A percentile compares a stretch with the other conserved stretches of the same genome.
Conservation (phyloP, 2,329 filamentous ascomycete genomes). For the Pestalotiopsis sp. region DNA sequence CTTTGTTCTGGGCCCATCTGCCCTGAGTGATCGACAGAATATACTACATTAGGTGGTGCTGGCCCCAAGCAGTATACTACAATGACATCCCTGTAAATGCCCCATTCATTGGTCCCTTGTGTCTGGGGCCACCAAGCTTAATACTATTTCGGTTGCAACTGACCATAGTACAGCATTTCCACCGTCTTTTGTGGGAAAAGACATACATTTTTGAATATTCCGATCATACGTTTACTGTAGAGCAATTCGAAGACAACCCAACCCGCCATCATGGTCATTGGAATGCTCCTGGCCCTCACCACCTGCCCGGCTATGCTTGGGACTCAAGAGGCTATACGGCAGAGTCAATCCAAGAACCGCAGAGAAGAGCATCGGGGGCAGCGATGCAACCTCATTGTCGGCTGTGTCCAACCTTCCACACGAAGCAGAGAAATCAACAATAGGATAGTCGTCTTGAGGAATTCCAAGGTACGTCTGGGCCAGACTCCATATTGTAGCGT, state of each 20-base stretch:
- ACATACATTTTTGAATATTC: background rate
- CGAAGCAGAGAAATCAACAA: conserved; percentile 47
- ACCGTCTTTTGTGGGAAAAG: background rate
- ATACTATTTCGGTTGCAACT: background rate
- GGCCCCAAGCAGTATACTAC: background rate
- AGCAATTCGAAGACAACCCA: background rate
- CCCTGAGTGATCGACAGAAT: background rate
- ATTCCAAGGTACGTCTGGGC: conserved; percentile 39
- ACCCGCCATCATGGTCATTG: conserved; percentile 38
- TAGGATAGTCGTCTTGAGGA: conserved; percentile 45
- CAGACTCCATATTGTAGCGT: background rate
- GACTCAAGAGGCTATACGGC: conserved; percentile 51
- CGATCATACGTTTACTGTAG: background rate
- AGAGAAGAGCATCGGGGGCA: conserved; percentile 52
- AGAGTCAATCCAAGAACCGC: conserved; percentile 51
- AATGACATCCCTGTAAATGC: background rate
- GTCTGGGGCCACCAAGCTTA: background rate
- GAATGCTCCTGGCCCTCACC: conserved; percentile 43
- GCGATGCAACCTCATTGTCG: conserved; percentile 49
- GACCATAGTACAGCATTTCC: background rate
- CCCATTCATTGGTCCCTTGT: background rate
- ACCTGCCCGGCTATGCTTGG: conserved; percentile 48
- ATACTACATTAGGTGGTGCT: background rate
- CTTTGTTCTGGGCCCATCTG: background rate
- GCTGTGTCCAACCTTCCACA: conserved; percentile 45